Evolutionary conservation across 768 basidiomycete species (phyloP), one percentile per base, ranked within the genome.

Genomic region (Amanita rubescens): DNA sequence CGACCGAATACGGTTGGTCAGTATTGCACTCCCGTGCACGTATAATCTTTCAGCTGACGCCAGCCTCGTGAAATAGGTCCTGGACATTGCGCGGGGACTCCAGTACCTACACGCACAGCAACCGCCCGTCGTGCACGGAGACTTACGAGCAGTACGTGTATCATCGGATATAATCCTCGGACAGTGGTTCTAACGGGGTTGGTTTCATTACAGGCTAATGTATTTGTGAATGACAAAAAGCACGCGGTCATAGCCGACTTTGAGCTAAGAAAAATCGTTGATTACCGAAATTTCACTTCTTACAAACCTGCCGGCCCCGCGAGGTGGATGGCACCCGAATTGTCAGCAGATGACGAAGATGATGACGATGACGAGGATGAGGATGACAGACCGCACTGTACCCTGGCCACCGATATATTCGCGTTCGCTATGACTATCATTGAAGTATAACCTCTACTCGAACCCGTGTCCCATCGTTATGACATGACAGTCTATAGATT

Each of bases 251-350:
- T 70, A 3, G 58, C 61, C 19, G 69, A 71, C 51, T 66, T 60
- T 44, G 63, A 60, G 8, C 61, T 70, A 12, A 60, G 58, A 3
- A 59, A 59, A 17, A 61, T 66, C 12, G 58, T 66, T 20, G 45
- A 60, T 7, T 22, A 51, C 5, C 50, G 58, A 12, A 59, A 64
- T 12, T 63, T 63, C 42, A 64, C 65, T 10, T 61, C 61, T 1
- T 51, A 56, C 9, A 60, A 62, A 24, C 61, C 62, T 3, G 62
- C 62, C 1, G 65, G 65, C 0, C 57, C 59, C 12, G 57, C 60
- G 10, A 43, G 69, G 27, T 71, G 69, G 69, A 64, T 58, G 32
- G 67, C 69, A 2, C 69, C 69, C 0, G 69, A 71, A 55, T 51
- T 69, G 7, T 60, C 68, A n/a, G 5, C 54, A 61, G 5, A 53